phyloP scores from a whole-genome alignment of 73 alveolate species.

The Paramecium primaurelia region DNA sequence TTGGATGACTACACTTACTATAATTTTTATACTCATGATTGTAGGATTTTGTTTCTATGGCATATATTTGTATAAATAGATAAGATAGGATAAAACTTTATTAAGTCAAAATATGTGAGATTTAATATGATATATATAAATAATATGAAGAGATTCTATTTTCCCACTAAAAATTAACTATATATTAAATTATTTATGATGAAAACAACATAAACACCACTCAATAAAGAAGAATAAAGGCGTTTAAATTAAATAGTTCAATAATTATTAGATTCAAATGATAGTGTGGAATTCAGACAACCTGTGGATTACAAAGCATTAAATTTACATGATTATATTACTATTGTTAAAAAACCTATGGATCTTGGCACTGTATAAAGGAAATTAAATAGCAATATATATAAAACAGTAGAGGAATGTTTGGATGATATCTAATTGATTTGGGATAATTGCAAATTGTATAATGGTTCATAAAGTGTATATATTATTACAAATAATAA shows the following conservation, averaged over 20 bases:
- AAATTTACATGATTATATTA: slow-evolving; percentile 65
- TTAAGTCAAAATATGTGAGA: background rate
- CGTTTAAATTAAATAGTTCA: slow-evolving; percentile 42
- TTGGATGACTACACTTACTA: background rate
- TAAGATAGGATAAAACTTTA: background rate
- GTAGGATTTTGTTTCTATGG: slow-evolving; percentile 21
- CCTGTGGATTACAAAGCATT: slow-evolving; percentile 66
- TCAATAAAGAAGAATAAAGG: slow-evolving; percentile 45
- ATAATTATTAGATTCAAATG: slow-evolving; percentile 40
- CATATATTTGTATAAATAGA: background rate
- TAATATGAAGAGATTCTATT: background rate
- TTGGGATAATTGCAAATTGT: slow-evolving; percentile 77
- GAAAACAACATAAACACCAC: background rate
- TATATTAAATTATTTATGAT: background rate
- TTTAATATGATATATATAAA: background rate
- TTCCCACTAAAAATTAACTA: background rate
- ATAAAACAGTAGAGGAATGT: slow-evolving; percentile 61
- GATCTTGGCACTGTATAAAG: slow-evolving; percentile 68
- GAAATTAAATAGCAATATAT: slow-evolving; percentile 55
- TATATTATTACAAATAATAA: background rate
- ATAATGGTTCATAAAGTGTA: slow-evolving; percentile 61
- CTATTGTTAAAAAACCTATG: slow-evolving; percentile 71
- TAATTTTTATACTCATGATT: background rate
- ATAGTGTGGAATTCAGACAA: slow-evolving; percentile 57
- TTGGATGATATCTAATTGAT: slow-evolving; percentile 62